Evolutionary conservation across 148 eudicot genomes (phyloP), one percentile per base, ranked within the genome.

Genomic region (Diospyros lotus): DNA sequence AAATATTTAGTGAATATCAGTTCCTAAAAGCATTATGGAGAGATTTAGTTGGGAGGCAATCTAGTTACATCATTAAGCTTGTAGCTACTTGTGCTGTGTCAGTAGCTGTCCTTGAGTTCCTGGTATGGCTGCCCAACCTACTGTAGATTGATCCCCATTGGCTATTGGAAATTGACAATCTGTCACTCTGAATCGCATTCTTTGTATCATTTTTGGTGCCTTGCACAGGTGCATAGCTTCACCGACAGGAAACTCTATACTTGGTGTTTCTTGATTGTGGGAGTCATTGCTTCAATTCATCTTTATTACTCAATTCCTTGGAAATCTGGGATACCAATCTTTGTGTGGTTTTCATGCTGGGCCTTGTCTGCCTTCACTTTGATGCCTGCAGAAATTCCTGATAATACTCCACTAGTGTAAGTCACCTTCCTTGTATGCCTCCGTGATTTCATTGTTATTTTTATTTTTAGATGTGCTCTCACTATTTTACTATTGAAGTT

Each of bases 331-430:
- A 74, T 89, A 75, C 89, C 94, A 65, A 72, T 78, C 54, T 90
- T 84, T 80, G 79, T 95, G 74, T 86, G 91, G 84, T 72, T 75
- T 75, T 79, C 97, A 71, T 90, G 93, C 79, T 95, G 97, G 90
- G 87, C 81, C 77, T 81, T 95, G 75, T 95, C 98, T 17, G 65
- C 82, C 58, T 95, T 95, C 78, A 95, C 98, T 60, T 85, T 95
- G 86, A 89, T 92, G 98, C 98, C 98, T 73, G 94, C 93, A 63
- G 92, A 95, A 86, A 95, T 95, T 82, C 98, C 98, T 39, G 98
- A 95, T 74, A 90, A 95, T 82, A 90, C 98, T 69, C 75, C 67
- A 53, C 82, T 95, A 63, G 98, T 95, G 98, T 95, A 89, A 89
- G 97, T 84, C 59, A 60, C 80, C 72, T 82, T 52, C 70, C 40